Evolutionary conservation across 306 rosid species (phyloP), one percentile per base, ranked within the genome.

Genomic region (Vachellia pachyceras): DNA sequence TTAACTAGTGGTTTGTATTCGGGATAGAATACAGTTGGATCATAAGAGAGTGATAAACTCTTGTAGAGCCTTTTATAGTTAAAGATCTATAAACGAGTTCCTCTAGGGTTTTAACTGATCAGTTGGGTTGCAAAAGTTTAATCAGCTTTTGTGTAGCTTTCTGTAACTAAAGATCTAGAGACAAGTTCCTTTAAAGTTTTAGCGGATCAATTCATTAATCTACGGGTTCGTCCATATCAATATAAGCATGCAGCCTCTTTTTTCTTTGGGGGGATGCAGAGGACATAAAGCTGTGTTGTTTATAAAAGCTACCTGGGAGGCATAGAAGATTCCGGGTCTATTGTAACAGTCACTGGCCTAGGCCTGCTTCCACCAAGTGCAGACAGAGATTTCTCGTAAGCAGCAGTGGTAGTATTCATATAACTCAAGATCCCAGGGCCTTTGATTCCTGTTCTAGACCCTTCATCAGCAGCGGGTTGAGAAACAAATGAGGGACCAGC

Each of bases 381-480:
- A 64, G 97, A 84, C n/a, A 89, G 74, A 45, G 79, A 84, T 82
- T 90, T 92, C 60, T 95, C 99, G 36, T 92, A 41, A 75, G 85
- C 87, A 49, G 79, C 80, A 73, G 87, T 60, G 5, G 77, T 61
- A 4, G 93, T 85, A 61, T 87, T 88, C 50, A 91, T 78, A 44
- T 94, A 90, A 80, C 90, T 90, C 88, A 93, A 87, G 82, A 93
- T 80, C 71, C 97, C 97, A 2, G 89, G 92, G 75, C 98, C 94
- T 80, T 93, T 96, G 41, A 93, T 93, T 80, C 99, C 99, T 61
- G 98, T 96, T 86, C 99, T 86, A 47, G 99, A 96, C 65, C 98
- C 99, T 86, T 96, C 99, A 49, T 96, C 99, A 10, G 99, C 97
- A 72, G 98, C 99, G 42, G 92, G 82, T 44, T 93, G 98, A 83